Evolutionary conservation across 1,284 basidiomycete species (phyloP).

Genomic region (Kalmanozyma brasiliensis): DNA sequence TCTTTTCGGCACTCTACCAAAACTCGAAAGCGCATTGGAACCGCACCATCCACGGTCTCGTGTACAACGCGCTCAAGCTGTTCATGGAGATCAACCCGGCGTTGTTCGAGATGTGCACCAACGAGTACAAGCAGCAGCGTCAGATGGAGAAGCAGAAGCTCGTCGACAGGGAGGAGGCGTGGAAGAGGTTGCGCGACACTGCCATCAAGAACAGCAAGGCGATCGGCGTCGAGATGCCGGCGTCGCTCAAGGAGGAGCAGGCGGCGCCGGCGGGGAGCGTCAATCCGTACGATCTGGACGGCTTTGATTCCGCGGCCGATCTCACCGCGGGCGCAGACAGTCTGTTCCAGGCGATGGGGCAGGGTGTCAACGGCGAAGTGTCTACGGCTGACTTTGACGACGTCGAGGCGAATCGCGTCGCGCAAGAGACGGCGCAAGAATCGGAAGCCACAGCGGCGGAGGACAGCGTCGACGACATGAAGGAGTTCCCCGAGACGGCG

Average conservation of each 20-base stretch:
- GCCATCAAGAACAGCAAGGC: conserved; percentile 60
- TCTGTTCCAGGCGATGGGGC: conserved; percentile 35
- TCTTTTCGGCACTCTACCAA: conserved; percentile 96
- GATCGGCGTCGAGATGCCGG: conserved; percentile 54
- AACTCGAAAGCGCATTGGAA: conserved; percentile 99
- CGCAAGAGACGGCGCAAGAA: conserved; percentile 34
- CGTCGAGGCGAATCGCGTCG: conserved; percentile 43
- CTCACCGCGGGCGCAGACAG: conserved; percentile 40
- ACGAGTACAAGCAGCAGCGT: conserved; percentile 89
- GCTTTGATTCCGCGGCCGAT: conserved; percentile 48
- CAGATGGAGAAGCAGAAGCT: conserved; percentile 61
- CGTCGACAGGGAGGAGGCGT: conserved; percentile 60
- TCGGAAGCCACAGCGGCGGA: conserved; percentile 18
- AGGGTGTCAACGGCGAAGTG: conserved; percentile 52
- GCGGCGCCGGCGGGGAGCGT: conserved; percentile 51
- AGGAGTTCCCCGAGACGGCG: conserved; percentile 53
- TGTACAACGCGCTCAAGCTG: conserved; percentile 96
- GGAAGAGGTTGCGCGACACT: conserved; percentile 58
- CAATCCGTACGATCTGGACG: conserved; percentile 51
- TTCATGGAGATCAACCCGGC: conserved; percentile 99
- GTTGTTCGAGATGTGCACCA: conserved; percentile 91
- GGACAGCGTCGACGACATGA: conserved; percentile 53
- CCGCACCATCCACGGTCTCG: conserved; percentile 97
- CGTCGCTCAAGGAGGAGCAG: conserved; percentile 54
- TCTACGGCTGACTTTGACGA: conserved; percentile 64